These are phyloP conservation scores for Ophiostoma sp. DNA, from an alignment of 2,329 filamentous ascomycete species.

Conservation along the genomic window DNA sequence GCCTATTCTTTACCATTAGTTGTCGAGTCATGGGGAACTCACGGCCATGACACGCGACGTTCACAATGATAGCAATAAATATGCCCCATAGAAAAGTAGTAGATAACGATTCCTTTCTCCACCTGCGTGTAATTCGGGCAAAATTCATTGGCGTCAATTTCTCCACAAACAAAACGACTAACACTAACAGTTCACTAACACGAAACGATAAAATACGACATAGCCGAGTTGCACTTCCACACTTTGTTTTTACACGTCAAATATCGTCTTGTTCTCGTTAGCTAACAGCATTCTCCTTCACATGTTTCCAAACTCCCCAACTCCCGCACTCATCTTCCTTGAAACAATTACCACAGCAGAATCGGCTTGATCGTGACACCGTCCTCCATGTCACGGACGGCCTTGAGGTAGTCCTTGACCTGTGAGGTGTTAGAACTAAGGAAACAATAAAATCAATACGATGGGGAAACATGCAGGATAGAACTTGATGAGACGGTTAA, in stretches of 20 bases:
- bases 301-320: not conserved
- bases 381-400: not conserved
- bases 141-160: not conserved
- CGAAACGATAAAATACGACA: not conserved
- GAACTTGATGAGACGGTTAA: not conserved
- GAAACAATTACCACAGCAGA: not conserved
- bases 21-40: not conserved
- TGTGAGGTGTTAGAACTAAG: not conserved
- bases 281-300: not conserved
- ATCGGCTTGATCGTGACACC: not conserved
- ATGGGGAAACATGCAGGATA: not conserved
- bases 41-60: not conserved
- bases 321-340: not conserved
- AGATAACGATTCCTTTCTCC: not conserved
- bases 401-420: not conserved
- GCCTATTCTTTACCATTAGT: not conserved
- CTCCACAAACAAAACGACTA: not conserved
- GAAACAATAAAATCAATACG: not conserved
- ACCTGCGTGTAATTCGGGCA: not conserved
- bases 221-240: not conserved
- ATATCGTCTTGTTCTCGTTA: not conserved
- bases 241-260: not conserved
- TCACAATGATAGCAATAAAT: not conserved
- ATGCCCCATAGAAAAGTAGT: not conserved
- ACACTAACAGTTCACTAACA: not conserved